Conservation (phyloP, 495 filamentous ascomycete species). For the Penicillium flavigenum region DNA sequence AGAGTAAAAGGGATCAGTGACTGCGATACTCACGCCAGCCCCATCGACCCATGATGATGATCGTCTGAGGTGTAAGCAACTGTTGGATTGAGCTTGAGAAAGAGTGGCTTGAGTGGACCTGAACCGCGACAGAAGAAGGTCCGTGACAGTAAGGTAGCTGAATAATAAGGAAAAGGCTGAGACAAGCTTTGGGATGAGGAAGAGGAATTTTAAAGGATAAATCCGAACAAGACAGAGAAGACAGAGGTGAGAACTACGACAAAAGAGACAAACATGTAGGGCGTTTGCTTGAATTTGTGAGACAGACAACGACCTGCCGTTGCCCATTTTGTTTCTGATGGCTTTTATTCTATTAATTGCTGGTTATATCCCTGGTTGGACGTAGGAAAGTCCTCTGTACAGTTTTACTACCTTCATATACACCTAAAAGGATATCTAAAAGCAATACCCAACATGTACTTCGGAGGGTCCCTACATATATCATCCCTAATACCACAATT, state of each 20-base stretch:
- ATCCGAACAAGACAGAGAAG: neutral
- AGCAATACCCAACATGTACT: too few species aligned
- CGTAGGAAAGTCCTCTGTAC: too few species aligned
- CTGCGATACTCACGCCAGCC: constrained; percentile 9
- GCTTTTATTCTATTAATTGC: too few species aligned
- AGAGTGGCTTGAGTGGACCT: neutral
- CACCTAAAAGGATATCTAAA: too few species aligned
- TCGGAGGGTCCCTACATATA: too few species aligned
- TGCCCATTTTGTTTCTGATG: too few species aligned
- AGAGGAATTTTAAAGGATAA: neutral
- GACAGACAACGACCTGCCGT: too few species aligned
- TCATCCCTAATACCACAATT: too few species aligned
- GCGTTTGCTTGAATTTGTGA: neutral
- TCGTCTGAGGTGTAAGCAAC: neutral
- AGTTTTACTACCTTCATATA: too few species aligned
- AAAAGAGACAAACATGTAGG: neutral
- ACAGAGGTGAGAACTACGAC: too few species aligned
- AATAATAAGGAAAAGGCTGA: neutral
- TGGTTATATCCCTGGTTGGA: too few species aligned
- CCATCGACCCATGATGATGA: constrained; percentile 14
- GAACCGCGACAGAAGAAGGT: neutral
- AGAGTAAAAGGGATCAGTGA: neutral
- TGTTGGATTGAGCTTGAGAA: neutral
- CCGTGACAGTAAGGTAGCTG: neutral
- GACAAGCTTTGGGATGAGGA: neutral